Conservation (phyloP, 2,329 filamentous ascomycete species). For the Phyllosticta citribraziliensis region DNA sequence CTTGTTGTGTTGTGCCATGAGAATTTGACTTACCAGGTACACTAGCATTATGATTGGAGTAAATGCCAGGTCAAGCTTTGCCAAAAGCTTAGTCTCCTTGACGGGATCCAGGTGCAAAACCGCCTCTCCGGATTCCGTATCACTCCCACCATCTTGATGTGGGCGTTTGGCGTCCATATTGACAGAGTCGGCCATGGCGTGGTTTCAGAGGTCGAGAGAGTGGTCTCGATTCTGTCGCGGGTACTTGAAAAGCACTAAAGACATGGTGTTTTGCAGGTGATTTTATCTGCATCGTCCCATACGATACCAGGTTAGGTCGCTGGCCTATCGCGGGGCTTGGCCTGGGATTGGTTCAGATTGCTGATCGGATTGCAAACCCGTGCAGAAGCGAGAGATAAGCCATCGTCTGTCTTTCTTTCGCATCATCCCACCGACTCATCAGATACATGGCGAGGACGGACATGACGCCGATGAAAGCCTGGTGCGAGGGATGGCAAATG, state of each 20-base stretch:
- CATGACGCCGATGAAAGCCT: background rate
- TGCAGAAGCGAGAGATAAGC: background rate
- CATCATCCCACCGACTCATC: background rate
- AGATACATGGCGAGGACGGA: background rate
- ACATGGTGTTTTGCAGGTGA: background rate
- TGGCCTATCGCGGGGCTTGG: background rate
- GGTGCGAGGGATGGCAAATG: background rate
- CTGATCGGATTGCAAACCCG: background rate
- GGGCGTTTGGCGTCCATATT: slow-evolving; percentile 9
- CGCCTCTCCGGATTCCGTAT: slow-evolving; percentile 8
- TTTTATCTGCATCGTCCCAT: background rate
- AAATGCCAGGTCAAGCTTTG: slow-evolving; percentile 40
- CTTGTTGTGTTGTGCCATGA: background rate
- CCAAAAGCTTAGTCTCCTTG: slow-evolving; percentile 37
- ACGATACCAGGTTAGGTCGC: background rate
- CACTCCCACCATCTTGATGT: slow-evolving; percentile 10
- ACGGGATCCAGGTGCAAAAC: slow-evolving; percentile 30
- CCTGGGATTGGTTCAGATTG: background rate
- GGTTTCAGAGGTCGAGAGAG: background rate
- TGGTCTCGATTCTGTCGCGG: background rate
- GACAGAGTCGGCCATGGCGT: background rate
- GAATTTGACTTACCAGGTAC: slow-evolving; percentile 31
- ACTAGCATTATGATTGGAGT: slow-evolving; percentile 46
- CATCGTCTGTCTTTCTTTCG: background rate
- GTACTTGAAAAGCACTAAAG: background rate